Conservation (phyloP, 805 yeast species). For the Millerozyma miso region DNA sequence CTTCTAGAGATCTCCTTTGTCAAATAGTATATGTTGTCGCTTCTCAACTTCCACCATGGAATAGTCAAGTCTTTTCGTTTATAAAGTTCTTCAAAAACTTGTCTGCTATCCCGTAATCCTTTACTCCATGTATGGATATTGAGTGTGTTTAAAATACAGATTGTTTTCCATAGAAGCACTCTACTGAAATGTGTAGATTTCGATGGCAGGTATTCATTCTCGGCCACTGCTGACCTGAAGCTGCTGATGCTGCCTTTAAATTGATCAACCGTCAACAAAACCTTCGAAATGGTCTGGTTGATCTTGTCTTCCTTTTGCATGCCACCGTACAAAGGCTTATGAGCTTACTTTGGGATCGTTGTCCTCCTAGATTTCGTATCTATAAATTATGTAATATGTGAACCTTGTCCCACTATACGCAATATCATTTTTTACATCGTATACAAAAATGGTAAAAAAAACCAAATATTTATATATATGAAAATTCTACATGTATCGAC, state of each 20-base stretch:
- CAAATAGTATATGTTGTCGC: constrained; percentile 24
- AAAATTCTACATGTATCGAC: constrained; percentile 6
- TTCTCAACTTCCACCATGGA: constrained; percentile 36
- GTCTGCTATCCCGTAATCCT: constrained; percentile 25
- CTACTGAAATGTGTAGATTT: constrained; percentile 22
- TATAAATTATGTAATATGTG: neutral
- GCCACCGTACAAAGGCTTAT: neutral
- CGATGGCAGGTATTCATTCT: constrained; percentile 24
- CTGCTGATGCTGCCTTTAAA: constrained; percentile 26
- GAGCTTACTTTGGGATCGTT: neutral
- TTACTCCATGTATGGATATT: constrained; percentile 31
- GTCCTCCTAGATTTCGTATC: neutral
- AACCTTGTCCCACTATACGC: neutral
- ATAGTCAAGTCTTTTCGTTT: constrained; percentile 25
- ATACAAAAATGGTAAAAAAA: neutral
- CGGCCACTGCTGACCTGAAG: constrained; percentile 24
- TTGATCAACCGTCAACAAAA: constrained; percentile 32
- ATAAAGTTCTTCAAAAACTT: constrained; percentile 31
- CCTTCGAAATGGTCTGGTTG: constrained; percentile 33
- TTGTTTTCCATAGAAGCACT: constrained; percentile 34
- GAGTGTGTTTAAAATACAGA: constrained; percentile 33
- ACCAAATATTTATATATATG: neutral
- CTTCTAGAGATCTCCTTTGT: constrained; percentile 11
- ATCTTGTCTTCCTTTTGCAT: constrained; percentile 18
- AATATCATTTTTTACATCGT: neutral